These are phyloP conservation scores for Spongospora subterranea DNA, from an alignment of 208 protist species.

Conservation along the genomic window DNA sequence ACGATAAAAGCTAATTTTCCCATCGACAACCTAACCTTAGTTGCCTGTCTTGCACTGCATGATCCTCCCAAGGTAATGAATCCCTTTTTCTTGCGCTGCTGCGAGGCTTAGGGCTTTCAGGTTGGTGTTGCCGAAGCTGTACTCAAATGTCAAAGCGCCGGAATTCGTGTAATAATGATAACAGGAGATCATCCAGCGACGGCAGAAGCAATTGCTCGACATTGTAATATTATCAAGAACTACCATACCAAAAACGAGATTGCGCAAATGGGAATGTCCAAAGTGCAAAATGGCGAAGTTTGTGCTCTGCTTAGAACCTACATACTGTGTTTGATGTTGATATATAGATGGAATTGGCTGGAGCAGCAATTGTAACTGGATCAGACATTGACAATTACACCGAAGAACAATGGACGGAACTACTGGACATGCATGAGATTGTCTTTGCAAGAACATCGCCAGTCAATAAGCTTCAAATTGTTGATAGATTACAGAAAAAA, in stretches of 20 bases:
- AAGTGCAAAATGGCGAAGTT: conserved; percentile 11
- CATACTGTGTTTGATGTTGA: too few species aligned
- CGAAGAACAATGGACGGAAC: conserved; percentile 68
- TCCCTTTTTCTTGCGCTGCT: background rate
- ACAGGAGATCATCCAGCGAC: conserved; percentile 89
- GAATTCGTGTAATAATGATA: conserved; percentile 90
- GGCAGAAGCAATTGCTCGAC: conserved; percentile 82
- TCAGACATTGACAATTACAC: conserved; percentile 67
- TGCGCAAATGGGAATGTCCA: background rate
- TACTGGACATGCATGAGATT: conserved; percentile 73
- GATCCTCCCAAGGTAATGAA: conserved; percentile 79
- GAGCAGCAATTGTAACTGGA: conserved; percentile 68
- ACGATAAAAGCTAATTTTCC: conserved; percentile 64
- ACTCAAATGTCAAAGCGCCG: conserved; percentile 78
- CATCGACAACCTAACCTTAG: conserved; percentile 75
- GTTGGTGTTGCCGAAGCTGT: conserved; percentile 59
- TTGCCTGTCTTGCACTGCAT: conserved; percentile 79
- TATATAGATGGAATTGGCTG: conserved; percentile 22
- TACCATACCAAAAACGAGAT: conserved; percentile 57
- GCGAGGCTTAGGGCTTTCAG: background rate
- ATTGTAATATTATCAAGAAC: conserved; percentile 79
- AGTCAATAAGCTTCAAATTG: conserved; percentile 83
- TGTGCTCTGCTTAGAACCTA: too few species aligned
- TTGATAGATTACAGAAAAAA: conserved; percentile 70
- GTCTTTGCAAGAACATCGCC: conserved; percentile 87